Evolutionary conservation across 2,329 filamentous ascomycete species (phyloP).

Genomic region (Geoglossum cookeanum): DNA sequence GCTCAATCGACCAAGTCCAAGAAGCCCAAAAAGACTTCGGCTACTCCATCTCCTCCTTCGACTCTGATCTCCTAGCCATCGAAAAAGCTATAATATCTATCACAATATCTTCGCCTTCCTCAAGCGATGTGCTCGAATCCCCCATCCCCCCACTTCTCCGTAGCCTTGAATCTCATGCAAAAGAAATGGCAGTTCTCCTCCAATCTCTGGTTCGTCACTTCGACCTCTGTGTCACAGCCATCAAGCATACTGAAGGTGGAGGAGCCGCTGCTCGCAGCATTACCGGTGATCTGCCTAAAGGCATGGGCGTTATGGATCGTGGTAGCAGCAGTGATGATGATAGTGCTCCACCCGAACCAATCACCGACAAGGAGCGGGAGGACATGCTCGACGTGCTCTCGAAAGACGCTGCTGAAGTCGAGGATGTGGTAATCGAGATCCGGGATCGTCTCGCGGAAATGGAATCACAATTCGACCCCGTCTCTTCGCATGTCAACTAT

Average conservation of each 20-base stretch:
- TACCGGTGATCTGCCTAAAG: conserved; percentile 41
- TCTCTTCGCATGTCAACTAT: conserved; percentile 43
- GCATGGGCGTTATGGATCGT: conserved; percentile 23
- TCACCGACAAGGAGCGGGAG: conserved; percentile 54
- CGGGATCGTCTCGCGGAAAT: conserved; percentile 58
- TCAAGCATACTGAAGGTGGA: conserved; percentile 74
- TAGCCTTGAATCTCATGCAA: conserved; percentile 50
- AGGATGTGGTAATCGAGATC: conserved; percentile 50
- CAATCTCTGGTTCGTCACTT: conserved; percentile 73
- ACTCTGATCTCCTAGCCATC: conserved; percentile 50
- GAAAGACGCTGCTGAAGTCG: conserved; percentile 47
- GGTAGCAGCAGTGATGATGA: conserved; percentile 15
- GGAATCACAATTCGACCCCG: conserved; percentile 46
- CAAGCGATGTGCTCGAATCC: conserved; percentile 13
- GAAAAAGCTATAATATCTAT: conserved; percentile 33
- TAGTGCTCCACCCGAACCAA: conserved; percentile 40
- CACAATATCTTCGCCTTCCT: conserved; percentile 15
- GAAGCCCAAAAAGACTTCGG: conserved; percentile 38
- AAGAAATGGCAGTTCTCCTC: conserved; percentile 64
- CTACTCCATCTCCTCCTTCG: conserved; percentile 43
- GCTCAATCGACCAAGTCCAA: conserved; percentile 51
- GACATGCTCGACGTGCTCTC: conserved; percentile 71
- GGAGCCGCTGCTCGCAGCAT: conserved; percentile 48
- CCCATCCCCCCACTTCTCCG: conserved; percentile 29
- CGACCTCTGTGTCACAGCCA: conserved; percentile 78